phyloP scores from a whole-genome alignment of 2,329 filamentous ascomycete genomes.

The Penicillium vulpinum region DNA sequence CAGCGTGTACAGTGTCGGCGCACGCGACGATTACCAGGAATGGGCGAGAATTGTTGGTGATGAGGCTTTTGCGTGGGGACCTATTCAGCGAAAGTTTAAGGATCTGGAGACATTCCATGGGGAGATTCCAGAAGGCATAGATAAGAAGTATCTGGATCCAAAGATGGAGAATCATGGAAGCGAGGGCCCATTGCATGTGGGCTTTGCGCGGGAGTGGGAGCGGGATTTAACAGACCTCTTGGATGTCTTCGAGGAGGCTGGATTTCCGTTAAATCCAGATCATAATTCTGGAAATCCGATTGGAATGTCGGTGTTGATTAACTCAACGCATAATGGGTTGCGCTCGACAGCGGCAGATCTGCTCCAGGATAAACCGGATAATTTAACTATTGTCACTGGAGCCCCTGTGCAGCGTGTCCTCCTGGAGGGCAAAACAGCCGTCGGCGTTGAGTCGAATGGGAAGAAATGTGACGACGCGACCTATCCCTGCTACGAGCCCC shows the following conservation, averaged over 20 bases:
- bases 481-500: neutral
- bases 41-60: slow-evolving; percentile 23
- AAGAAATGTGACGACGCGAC: slow-evolving; percentile 37
- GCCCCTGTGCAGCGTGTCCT: slow-evolving; percentile 52
- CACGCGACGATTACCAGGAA: slow-evolving; percentile 24
- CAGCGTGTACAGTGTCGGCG: slow-evolving; percentile 21
- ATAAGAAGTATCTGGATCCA: slow-evolving; percentile 16
- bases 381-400: slow-evolving; percentile 55
- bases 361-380: slow-evolving; percentile 46
- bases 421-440: slow-evolving; percentile 47
- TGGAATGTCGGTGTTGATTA: slow-evolving; percentile 55
- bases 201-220: slow-evolving; percentile 22
- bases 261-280: slow-evolving; percentile 54
- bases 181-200: slow-evolving; percentile 17
- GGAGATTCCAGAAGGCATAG: slow-evolving; percentile 4
- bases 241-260: slow-evolving; percentile 51
- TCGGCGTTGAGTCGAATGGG: slow-evolving; percentile 49
- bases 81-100: slow-evolving; percentile 19
- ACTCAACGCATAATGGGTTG: slow-evolving; percentile 51
- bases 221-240: slow-evolving; percentile 17
- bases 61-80: slow-evolving; percentile 15
- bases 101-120: slow-evolving; percentile 18
- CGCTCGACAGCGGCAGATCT: slow-evolving; percentile 56
- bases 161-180: slow-evolving; percentile 14
- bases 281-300: slow-evolving; percentile 61